Evolutionary conservation across 2,329 filamentous ascomycete species (phyloP), one percentile per base, ranked within the genome.

Genomic region (Intubia oerlemansii): DNA sequence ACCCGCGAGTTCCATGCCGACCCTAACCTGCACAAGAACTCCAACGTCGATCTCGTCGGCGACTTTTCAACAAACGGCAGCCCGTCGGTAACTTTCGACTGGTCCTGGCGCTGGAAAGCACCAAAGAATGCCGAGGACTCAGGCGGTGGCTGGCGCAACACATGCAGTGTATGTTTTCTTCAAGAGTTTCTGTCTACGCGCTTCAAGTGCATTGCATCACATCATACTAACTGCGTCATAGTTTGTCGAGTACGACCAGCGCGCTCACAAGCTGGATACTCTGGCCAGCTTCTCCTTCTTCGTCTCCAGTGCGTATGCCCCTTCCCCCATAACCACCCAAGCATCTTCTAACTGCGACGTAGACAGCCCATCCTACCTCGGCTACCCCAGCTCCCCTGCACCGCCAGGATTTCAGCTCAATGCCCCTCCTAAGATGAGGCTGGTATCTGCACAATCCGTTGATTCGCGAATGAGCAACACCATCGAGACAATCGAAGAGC

Each of bases 231-330:
- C 32, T 17, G n/a, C 6, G 4, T 10, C 40, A n/a, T 14, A 81
- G 75, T 93, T 98, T 52, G 76, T 95, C 41, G 88, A 98, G 51
- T 98, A 98, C 46, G 84, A 98, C 50, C 77, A 88, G 45, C 70
- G 85, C 40, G 81, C 82, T 19, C 88, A 98, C 52, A 69, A 76
- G 37, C 54, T 98, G 34, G 71, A 90, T 41, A 85, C 82, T 4
- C 62, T 98, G 30, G 84, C 80, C 10, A 84, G 72, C 46, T 95
- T 98, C 52, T 82, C 80, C 5, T 95, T 92, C 47, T 98, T 81
- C 75, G 82, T 95, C 33, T 66, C 85, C 41, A 85, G 78, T 73
- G 60, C n/a, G n/a, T n/a, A n/a, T n/a, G n/a, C n/a, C n/a, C n/a
- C n/a, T n/a, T n/a, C n/a, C n/a, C n/a, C n/a, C n/a, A n/a, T n/a